A percentile compares a stretch with the other conserved stretches of the same genome.
These are phyloP conservation scores for Hemisphaericaspora xylofermentans DNA, from an alignment of 1,139 yeast genomes.

Conservation along the genomic window DNA sequence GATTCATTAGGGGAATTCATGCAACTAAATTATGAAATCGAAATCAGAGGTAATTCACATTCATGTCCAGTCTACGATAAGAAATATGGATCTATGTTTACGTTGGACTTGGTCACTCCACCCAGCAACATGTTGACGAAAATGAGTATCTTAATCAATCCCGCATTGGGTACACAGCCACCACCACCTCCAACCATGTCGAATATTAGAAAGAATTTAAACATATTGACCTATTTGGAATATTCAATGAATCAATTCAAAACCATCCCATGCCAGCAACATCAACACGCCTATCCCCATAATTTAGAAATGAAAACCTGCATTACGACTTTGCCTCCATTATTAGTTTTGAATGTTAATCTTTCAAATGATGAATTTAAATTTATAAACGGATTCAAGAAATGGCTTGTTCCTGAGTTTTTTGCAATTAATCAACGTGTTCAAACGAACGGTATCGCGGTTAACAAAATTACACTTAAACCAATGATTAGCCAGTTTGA, in stretches of 20 bases:
- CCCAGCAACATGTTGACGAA: conserved; percentile 28
- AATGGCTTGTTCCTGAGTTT: conserved; percentile 65
- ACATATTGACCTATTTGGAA: conserved; percentile 51
- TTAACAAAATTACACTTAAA: conserved; percentile 19
- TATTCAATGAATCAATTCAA: conserved; percentile 56
- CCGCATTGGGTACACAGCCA: conserved; percentile 8
- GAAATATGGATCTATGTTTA: conserved; percentile 19
- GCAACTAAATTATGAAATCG: conserved; percentile 39
- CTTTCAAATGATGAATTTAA: conserved; percentile 51
- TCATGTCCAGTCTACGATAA: conserved; percentile 37
- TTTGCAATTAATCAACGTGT: conserved; percentile 31
- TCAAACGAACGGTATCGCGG: conserved; percentile 17
- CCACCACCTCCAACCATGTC: conserved; percentile 9
- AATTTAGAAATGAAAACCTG: conserved; percentile 51
- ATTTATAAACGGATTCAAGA: conserved; percentile 33
- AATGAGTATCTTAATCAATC: conserved; percentile 25
- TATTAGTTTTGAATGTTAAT: conserved; percentile 61
- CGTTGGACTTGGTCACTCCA: conserved; percentile 37
- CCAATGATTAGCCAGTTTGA: conserved; percentile 29
- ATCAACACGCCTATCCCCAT: conserved; percentile 34
- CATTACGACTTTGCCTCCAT: conserved; percentile 56
- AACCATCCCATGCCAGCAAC: conserved; percentile 39
- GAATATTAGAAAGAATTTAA: conserved; percentile 17
- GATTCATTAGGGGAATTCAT: conserved; percentile 22
- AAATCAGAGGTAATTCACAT: conserved; percentile 27